These are phyloP conservation scores for Metschnikowia sp. DNA, from an alignment of 805 yeast genomes.

Conservation along the genomic window DNA sequence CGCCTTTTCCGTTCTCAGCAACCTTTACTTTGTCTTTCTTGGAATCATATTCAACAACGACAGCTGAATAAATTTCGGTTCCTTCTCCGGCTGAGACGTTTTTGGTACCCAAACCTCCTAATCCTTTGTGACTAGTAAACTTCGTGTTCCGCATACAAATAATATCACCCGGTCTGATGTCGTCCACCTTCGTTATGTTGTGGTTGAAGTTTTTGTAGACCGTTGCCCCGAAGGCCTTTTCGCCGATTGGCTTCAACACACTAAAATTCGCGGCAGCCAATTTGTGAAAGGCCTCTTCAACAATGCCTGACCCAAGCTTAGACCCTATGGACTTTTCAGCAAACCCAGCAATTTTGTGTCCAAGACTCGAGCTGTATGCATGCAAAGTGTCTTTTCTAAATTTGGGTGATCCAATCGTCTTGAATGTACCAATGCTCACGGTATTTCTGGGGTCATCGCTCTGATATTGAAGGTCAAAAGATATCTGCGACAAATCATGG, in stretches of 20 bases:
- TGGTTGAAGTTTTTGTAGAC: slow-evolving; percentile 52
- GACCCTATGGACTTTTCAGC: slow-evolving; percentile 35
- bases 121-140: slow-evolving; percentile 66
- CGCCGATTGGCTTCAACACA: slow-evolving; percentile 57
- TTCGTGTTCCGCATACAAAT: slow-evolving; percentile 71
- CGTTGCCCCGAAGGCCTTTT: slow-evolving; percentile 69
- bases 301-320: slow-evolving; percentile 28
- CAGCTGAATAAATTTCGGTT: slow-evolving; percentile 41
- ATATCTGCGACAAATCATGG: slow-evolving; percentile 67
- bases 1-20: slow-evolving; percentile 50
- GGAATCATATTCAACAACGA: slow-evolving; percentile 72
- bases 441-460: slow-evolving; percentile 51
- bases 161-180: slow-evolving; percentile 80
- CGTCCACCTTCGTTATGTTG: slow-evolving; percentile 50
- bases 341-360: slow-evolving; percentile 42
- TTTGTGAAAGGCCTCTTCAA: slow-evolving; percentile 20
- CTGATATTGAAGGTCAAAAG: slow-evolving; percentile 57
- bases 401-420: slow-evolving; percentile 40
- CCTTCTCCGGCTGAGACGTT: slow-evolving; percentile 56
- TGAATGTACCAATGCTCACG: slow-evolving; percentile 31
- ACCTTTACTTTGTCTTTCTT: slow-evolving; percentile 69
- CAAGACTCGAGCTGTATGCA: slow-evolving; percentile 47
- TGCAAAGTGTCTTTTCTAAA: slow-evolving; percentile 48
- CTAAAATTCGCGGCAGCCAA: slow-evolving; percentile 11
- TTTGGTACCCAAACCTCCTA: slow-evolving; percentile 24